These are phyloP conservation scores for Mycena olivaceomarginata DNA, from an alignment of 768 basidiomycete genomes.

Conservation along the genomic window DNA sequence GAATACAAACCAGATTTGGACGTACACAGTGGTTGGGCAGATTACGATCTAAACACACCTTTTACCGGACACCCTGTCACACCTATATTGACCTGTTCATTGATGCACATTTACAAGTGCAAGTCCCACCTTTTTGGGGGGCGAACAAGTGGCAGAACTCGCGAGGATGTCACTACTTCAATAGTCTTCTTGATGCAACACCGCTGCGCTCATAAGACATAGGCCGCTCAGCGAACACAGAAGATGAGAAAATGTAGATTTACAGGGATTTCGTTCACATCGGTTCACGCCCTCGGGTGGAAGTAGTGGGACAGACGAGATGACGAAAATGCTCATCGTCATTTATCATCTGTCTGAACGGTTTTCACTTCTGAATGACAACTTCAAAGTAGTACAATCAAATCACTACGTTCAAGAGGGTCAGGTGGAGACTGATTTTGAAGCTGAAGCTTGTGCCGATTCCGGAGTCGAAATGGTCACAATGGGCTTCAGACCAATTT, in stretches of 20 bases:
- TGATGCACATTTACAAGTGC: background rate
- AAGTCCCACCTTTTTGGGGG: background rate
- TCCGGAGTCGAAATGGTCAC: too few species aligned
- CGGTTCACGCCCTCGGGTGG: slow-evolving; percentile 1
- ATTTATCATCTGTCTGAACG: background rate
- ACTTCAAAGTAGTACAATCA: background rate
- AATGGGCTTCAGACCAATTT: too few species aligned
- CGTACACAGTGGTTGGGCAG: slow-evolving; percentile 33
- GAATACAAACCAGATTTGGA: slow-evolving; percentile 35
- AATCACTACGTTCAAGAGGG: background rate
- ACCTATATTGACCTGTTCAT: background rate
- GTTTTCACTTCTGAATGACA: background rate
- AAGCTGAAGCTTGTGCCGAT: too few species aligned
- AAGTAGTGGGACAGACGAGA: background rate
- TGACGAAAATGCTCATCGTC: background rate
- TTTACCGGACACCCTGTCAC: background rate
- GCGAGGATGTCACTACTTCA: background rate
- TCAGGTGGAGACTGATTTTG: too few species aligned
- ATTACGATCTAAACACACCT: slow-evolving; percentile 17
- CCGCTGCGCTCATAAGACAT: background rate
- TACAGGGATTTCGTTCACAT: background rate
- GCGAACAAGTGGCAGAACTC: background rate
- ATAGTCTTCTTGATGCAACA: background rate
- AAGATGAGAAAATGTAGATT: too few species aligned
- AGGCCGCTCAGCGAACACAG: too few species aligned